phyloP scores from a whole-genome alignment of 2,329 filamentous ascomycete species.

The Stenocarpella maydis region DNA sequence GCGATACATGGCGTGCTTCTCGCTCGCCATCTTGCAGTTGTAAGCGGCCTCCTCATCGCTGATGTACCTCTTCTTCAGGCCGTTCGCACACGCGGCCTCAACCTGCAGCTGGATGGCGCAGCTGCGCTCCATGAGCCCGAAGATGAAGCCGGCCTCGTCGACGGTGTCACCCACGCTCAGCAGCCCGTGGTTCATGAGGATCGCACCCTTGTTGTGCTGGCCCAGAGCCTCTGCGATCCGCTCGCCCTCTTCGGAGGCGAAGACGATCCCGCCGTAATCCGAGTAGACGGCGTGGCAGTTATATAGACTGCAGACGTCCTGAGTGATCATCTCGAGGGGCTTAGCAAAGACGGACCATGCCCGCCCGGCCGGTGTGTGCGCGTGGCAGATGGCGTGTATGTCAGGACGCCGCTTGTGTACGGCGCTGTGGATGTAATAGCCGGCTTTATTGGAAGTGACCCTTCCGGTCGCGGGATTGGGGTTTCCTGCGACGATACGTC shows the following conservation, averaged over 20 bases:
- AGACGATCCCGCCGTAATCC: constrained; percentile 62
- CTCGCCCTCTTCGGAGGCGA: constrained; percentile 70
- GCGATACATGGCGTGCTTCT: constrained; percentile 54
- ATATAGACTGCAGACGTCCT: constrained; percentile 72
- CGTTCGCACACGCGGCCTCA: constrained; percentile 67
- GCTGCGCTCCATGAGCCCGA: constrained; percentile 72
- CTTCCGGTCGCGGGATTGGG: constrained; percentile 51
- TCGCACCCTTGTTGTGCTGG: constrained; percentile 63
- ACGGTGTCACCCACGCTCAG: constrained; percentile 76
- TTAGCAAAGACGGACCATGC: constrained; percentile 73
- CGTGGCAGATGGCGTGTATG: constrained; percentile 73
- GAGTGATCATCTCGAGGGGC: constrained; percentile 75
- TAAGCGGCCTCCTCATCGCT: constrained; percentile 50
- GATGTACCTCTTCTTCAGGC: constrained; percentile 52
- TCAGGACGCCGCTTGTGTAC: constrained; percentile 72
- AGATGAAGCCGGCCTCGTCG: constrained; percentile 77
- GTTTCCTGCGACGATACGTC: constrained; percentile 71
- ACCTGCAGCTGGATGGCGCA: constrained; percentile 74
- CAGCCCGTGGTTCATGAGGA: constrained; percentile 77
- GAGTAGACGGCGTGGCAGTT: constrained; percentile 67
- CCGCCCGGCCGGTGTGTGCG: constrained; percentile 71
- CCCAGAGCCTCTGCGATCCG: constrained; percentile 71
- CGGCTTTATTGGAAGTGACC: constrained; percentile 68
- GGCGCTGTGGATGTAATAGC: constrained; percentile 74
- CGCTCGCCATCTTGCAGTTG: constrained; percentile 54